Base-by-base conservation (phyloP, 2,329 filamentous ascomycete species). In the Diaporthe citri region DNA sequence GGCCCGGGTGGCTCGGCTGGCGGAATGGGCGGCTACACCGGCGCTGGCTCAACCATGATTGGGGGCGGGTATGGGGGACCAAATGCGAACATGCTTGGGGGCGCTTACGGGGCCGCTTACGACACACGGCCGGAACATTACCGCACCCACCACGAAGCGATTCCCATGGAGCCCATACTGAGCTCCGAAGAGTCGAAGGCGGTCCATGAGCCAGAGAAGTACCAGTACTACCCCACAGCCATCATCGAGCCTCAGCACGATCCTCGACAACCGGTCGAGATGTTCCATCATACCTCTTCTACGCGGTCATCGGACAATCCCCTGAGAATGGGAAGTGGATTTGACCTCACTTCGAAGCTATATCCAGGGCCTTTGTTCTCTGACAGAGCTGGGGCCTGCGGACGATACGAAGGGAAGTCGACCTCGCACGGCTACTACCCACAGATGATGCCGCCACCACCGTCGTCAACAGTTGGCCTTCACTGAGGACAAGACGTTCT, bases 1-100 rank as follows among this genome's bases (percentile, higher is more conserved):
- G 93, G 93, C 0, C 87, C 89, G 2, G 88, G 88, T 73, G 93
- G 93, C 20, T 91, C 92, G 0, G 90, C 91, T 51, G 90, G 92
- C 31, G 89, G 88, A 56, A 88, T 90, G 77, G 88, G 91, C 25
- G 85, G 85, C n/a, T 87, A 86, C 74, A 80, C 82, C 1, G 80
- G 72, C 15, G 48, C 75, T 36, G 73, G 82, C 31, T 85, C 84
- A 66, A 81, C 83, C 46, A 82, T 86, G 39, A 81, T 87, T 34
- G 83, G 84, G 2, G 78, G 83, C 5, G 83, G 85, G 22, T 86
- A 86, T 76, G 80, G 81, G 7, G 73, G 83, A 8, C 79, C 83
- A 4, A 80, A 82, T 55, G 79, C 83, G 9, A 81, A 83, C 31
- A 82, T 88, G 78, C 82, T 89, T 55, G 80, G 84, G 1, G 82